Percentiles rank a stretch among this genome's conserved stretches.
phyloP scores from a whole-genome alignment of 352 stramenopile species.

The Phytophthora syringae region DNA sequence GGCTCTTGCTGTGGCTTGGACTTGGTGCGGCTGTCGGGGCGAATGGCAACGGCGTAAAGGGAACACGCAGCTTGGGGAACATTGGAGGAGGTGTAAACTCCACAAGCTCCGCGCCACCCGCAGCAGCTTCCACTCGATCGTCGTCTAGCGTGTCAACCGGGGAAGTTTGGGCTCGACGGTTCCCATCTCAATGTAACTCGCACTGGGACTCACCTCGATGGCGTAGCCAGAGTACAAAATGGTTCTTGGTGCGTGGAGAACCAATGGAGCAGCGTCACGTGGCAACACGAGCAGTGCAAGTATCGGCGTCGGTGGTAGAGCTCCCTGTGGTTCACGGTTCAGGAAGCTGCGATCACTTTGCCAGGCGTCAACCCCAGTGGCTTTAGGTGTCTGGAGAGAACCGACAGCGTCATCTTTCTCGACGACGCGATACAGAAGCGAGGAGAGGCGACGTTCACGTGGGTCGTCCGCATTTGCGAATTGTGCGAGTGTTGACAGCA shows the following conservation, averaged over 20 bases:
- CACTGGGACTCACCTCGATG: constrained; percentile 57
- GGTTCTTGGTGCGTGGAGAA: constrained; percentile 42
- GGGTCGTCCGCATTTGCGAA: constrained; percentile 64
- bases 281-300: constrained; percentile 39
- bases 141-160: constrained; percentile 22
- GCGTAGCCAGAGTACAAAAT: constrained; percentile 53
- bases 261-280: constrained; percentile 21
- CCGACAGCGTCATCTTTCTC: constrained; percentile 50
- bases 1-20: neutral
- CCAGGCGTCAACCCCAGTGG: constrained; percentile 35
- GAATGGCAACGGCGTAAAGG: constrained; percentile 27
- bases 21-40: neutral
- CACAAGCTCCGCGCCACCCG: constrained; percentile 13
- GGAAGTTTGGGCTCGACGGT: constrained; percentile 67
- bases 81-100: constrained; percentile 53
- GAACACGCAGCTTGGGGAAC: constrained; percentile 49
- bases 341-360: constrained; percentile 71
- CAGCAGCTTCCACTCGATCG: constrained; percentile 1
- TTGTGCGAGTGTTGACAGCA: constrained; percentile 64
- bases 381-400: neutral
- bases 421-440: constrained; percentile 62
- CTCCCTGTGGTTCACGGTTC: constrained; percentile 21
- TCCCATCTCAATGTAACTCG: constrained; percentile 61
- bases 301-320: constrained; percentile 39
- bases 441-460: constrained; percentile 60